A percentile compares a stretch with the other conserved stretches of the same genome.
These are phyloP conservation scores for Tetraselmis striata DNA, from an alignment of 139 green algal genomes.

Conservation along the genomic window DNA sequence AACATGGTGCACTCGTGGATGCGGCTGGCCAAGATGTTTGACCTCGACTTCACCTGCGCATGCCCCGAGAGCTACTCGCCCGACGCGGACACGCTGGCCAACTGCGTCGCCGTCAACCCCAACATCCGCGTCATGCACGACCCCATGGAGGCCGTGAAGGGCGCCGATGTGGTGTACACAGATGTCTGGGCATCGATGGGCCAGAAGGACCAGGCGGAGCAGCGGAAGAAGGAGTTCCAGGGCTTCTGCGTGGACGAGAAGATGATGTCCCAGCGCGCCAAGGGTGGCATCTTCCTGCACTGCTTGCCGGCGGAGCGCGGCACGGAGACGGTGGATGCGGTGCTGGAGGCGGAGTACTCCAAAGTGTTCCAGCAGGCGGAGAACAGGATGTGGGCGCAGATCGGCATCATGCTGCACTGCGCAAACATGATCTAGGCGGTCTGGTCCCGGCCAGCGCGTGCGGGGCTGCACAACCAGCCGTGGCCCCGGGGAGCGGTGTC, in stretches of 20 bases:
- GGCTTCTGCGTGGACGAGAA: constrained; percentile 81
- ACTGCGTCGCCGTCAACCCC: constrained; percentile 39
- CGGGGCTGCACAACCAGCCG: too few relatives aligned
- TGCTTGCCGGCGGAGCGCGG: constrained; percentile 93
- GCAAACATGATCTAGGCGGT: neutral
- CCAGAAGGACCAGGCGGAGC: constrained; percentile 91
- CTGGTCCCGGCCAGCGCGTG: too few relatives aligned
- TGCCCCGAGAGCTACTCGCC: constrained; percentile 91
- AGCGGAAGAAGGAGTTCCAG: constrained; percentile 70
- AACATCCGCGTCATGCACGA: constrained; percentile 58
- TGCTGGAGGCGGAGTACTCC: constrained; percentile 82
- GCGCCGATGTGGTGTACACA: constrained; percentile 94
- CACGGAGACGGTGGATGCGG: constrained; percentile 81
- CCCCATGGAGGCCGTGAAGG: constrained; percentile 69
- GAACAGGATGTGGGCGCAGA: constrained; percentile 97
- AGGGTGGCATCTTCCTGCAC: constrained; percentile 94
- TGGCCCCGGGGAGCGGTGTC: too few relatives aligned
- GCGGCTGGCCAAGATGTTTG: constrained; percentile 73
- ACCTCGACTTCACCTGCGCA: constrained; percentile 88
- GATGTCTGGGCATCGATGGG: constrained; percentile 99
- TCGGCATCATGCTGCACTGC: constrained; percentile 85
- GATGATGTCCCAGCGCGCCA: constrained; percentile 79
- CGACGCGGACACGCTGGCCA: constrained; percentile 68
- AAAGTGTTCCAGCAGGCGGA: constrained; percentile 92
- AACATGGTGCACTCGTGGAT: constrained; percentile 98